Percentiles rank a stretch among this genome's conserved stretches.
These are phyloP conservation scores for Amaranthus palmeri DNA, from an alignment of 148 eudicot species.

Conservation along the genomic window DNA sequence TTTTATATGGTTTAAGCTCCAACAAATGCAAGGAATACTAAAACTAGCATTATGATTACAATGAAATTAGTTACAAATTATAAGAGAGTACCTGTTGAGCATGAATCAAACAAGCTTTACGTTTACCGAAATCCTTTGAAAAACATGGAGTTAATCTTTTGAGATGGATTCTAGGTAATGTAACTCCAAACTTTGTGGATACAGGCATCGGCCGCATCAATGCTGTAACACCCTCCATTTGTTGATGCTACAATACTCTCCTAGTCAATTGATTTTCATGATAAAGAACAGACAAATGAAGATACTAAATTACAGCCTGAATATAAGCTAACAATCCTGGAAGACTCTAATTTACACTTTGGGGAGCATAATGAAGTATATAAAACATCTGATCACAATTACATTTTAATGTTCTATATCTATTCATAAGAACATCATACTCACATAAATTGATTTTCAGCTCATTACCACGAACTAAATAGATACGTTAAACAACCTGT, in stretches of 20 bases:
- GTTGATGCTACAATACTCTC: constrained; percentile 7
- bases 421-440: too few relatives aligned
- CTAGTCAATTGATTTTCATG: neutral
- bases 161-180: constrained; percentile 20
- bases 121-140: constrained; percentile 23
- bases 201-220: constrained; percentile 19
- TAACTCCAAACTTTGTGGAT: constrained; percentile 23
- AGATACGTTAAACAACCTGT: too few relatives aligned
- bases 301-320: neutral
- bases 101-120: constrained; percentile 26
- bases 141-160: constrained; percentile 11
- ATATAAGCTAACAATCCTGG: neutral
- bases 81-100: constrained; percentile 51
- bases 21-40: neutral
- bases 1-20: neutral
- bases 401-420: too few relatives aligned
- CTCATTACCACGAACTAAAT: too few relatives aligned
- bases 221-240: constrained; percentile 36
- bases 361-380: too few relatives aligned
- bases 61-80: neutral
- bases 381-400: neutral
- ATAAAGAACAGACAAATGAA: neutral
- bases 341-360: neutral
- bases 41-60: constrained; percentile 3
- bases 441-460: too few relatives aligned